Evolutionary conservation across 129 eudicot genomes (phyloP).

Genomic region (Saussurea involucrata): DNA sequence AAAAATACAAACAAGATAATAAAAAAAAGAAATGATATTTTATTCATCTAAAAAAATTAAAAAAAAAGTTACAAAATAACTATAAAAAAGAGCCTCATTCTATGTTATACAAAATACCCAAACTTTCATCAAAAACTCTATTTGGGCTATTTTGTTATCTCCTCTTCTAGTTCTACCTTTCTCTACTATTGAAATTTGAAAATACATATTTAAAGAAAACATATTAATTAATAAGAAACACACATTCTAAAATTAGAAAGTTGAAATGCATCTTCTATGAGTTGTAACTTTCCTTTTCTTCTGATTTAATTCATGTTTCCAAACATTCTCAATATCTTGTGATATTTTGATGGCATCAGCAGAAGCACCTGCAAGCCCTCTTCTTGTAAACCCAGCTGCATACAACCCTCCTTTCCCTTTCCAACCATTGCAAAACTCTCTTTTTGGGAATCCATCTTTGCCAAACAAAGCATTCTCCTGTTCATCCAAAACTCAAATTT

Average conservation of each 20-base stretch:
- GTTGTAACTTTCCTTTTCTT: slow-evolving; percentile 58
- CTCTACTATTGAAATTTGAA: slow-evolving; percentile 14
- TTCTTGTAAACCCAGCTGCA: slow-evolving; percentile 85
- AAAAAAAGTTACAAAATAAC: too few relatives aligned
- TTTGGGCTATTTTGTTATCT: slow-evolving; percentile 24
- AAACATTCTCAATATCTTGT: slow-evolving; percentile 61
- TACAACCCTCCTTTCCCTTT: slow-evolving; percentile 74
- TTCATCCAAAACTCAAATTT: slow-evolving; percentile 4
- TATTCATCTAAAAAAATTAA: too few relatives aligned
- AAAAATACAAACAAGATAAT: too few relatives aligned
- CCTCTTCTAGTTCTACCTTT: slow-evolving; percentile 20
- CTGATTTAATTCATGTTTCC: slow-evolving; percentile 55
- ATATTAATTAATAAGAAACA: neutral
- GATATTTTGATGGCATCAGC: slow-evolving; percentile 69
- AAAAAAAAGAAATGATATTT: too few relatives aligned
- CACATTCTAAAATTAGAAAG: slow-evolving; percentile 18
- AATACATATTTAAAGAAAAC: neutral
- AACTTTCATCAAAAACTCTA: slow-evolving; percentile 20
- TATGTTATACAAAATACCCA: slow-evolving; percentile 49
- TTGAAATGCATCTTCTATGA: slow-evolving; percentile 60
- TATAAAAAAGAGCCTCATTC: slow-evolving; percentile 33
- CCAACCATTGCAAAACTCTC: slow-evolving; percentile 62
- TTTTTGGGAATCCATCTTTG: slow-evolving; percentile 63
- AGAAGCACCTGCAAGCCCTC: slow-evolving; percentile 81
- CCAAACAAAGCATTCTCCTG: slow-evolving; percentile 74